Evolutionary conservation across 2,329 filamentous ascomycete genomes (phyloP), one percentile per base, ranked within the genome.

Genomic region (Didymella keratinophila): DNA sequence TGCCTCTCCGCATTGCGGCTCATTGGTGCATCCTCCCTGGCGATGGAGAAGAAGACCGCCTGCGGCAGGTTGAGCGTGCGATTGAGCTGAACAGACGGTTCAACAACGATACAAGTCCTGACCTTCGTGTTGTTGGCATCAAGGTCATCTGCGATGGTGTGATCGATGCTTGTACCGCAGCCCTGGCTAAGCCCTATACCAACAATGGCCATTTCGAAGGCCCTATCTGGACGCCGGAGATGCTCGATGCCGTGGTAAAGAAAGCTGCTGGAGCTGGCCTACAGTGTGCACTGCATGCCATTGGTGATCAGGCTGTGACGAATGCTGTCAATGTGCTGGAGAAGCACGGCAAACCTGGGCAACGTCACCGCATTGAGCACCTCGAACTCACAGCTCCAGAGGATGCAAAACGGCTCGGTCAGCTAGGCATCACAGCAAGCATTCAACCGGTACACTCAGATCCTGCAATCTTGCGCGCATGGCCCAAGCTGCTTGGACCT

Each of bases 401-500:
- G 55, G 87, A 89, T 64, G 87, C 85, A 0, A 76, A 68, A 2
- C 78, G 86, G 1, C 80, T 89, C 0, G 87, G 86, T 6, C 68
- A 76, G 23, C 75, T 87, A 4, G 85, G 86, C 47, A 87, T 89
- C 73, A 97, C 92, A 55, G 93, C 96, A 59, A 91, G 91, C 56
- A 96, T 97, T 64, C 92, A 97, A 80, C 95, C 93, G 21, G 96
- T 96, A 79, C 96, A 93, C 76, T 91, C 93, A 65, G 93, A 97
- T 71, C 87, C 87, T 0, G 84, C 86, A 0, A 86, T 88, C 54
- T 75, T 89, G 3, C 78, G 81, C 27, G 86, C 85, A 0, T 90
- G 87, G 85, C 85, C 85, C 0, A 75, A 78, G 8, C 79, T 89
- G 16, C 74, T 89, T 4, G 86, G 85, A 1, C 66, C 72, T 1